These are phyloP conservation scores for Alternaria sp. DNA, from an alignment of 2,329 filamentous ascomycete genomes.

Conservation along the genomic window DNA sequence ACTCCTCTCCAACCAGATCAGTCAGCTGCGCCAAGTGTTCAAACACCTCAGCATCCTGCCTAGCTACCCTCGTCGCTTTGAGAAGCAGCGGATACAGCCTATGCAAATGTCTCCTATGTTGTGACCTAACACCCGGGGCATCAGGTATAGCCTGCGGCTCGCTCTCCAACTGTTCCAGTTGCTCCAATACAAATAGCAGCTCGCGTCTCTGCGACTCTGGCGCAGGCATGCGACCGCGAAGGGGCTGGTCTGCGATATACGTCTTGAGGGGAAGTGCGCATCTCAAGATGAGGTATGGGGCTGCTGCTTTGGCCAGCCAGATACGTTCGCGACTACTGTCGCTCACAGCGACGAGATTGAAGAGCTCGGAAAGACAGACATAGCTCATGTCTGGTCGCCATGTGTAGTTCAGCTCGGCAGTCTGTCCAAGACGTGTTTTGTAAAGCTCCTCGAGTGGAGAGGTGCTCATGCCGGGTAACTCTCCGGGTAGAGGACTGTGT, in stretches of 20 bases:
- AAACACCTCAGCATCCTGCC: slow-evolving; percentile 67
- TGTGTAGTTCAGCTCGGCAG: slow-evolving; percentile 70
- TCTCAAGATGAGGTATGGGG: slow-evolving; percentile 82
- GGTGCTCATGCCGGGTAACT: slow-evolving; percentile 59
- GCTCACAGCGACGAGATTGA: slow-evolving; percentile 60
- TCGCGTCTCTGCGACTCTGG: slow-evolving; percentile 82
- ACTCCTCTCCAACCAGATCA: slow-evolving; percentile 50
- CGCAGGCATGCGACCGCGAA: slow-evolving; percentile 86
- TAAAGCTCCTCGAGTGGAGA: slow-evolving; percentile 69
- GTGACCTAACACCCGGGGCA: slow-evolving; percentile 33
- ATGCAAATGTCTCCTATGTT: slow-evolving; percentile 73
- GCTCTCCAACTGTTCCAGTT: slow-evolving; percentile 71
- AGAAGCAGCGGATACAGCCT: slow-evolving; percentile 81
- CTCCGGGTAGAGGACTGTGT: slow-evolving; percentile 69
- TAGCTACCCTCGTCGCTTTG: slow-evolving; percentile 66
- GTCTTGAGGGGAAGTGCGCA: slow-evolving; percentile 80
- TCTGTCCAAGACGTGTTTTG: slow-evolving; percentile 71
- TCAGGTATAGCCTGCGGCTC: slow-evolving; percentile 73
- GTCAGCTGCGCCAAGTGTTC: slow-evolving; percentile 49
- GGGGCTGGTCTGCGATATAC: slow-evolving; percentile 89
- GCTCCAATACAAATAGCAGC: slow-evolving; percentile 72
- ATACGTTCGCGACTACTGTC: slow-evolving; percentile 54
- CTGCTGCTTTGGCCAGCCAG: slow-evolving; percentile 74
- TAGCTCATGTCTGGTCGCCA: slow-evolving; percentile 77
- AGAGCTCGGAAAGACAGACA: slow-evolving; percentile 77